phyloP scores from a whole-genome alignment of 371 early-diverging fungal species.

The Batrachochytrium dendrobatidis region DNA sequence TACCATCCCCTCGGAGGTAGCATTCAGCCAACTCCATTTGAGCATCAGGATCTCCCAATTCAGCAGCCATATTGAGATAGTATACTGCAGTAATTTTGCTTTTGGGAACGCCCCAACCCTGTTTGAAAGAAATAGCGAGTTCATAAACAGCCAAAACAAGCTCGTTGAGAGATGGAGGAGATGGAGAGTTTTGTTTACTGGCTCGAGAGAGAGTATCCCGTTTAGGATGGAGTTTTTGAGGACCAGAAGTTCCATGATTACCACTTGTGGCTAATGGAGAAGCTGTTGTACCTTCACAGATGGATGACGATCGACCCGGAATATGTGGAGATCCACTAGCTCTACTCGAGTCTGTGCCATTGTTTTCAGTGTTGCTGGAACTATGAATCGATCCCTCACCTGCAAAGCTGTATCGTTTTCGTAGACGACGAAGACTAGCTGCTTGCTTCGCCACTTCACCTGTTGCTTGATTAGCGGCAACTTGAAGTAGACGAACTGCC shows the following conservation, averaged over 20 bases:
- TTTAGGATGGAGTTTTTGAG: constrained; percentile 10
- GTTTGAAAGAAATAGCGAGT: constrained; percentile 74
- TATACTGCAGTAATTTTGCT: constrained; percentile 71
- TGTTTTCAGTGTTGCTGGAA: constrained; percentile 4
- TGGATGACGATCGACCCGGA: background rate
- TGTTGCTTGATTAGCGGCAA: constrained; percentile 65
- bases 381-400: too few species aligned
- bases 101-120: constrained; percentile 88
- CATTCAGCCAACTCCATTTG: constrained; percentile 72
- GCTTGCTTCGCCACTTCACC: constrained; percentile 4
- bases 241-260: constrained; percentile 19
- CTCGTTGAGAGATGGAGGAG: constrained; percentile 15
- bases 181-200: constrained; percentile 5
- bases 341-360: background rate
- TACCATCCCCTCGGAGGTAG: constrained; percentile 51
- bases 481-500: constrained; percentile 47
- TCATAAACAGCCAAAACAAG: constrained; percentile 72
- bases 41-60: constrained; percentile 84
- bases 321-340: background rate
- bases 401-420: constrained; percentile 2
- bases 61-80: constrained; percentile 81
- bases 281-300: too few species aligned
- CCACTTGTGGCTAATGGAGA: constrained; percentile 25
- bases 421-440: background rate
- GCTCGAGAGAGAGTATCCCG: constrained; percentile 6